Conservation (phyloP, 2,329 filamentous ascomycete genomes). For the Neonectria magnoliae region DNA sequence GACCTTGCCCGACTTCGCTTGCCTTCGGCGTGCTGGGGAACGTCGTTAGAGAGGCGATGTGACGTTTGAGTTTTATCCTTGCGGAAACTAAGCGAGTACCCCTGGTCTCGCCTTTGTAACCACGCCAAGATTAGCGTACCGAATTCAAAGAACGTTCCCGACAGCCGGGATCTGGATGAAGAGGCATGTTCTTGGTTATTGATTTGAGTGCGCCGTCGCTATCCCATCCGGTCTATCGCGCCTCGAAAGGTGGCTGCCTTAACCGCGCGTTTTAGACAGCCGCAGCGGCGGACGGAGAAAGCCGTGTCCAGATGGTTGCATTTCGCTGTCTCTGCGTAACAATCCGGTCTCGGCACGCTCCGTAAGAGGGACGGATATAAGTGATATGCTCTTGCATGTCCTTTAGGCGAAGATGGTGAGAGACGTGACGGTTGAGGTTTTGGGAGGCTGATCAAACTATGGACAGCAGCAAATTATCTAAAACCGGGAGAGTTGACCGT, state of each 20-base stretch:
- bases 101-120: background rate
- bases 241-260: background rate
- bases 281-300: background rate
- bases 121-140: constrained; percentile 1
- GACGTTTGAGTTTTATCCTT: background rate
- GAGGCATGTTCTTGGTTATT: background rate
- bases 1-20: background rate
- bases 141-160: constrained; percentile 2
- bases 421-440: background rate
- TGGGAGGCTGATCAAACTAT: background rate
- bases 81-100: background rate
- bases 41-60: constrained; percentile 7
- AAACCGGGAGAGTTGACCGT: too few relatives aligned
- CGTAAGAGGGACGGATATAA: background rate
- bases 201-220: background rate
- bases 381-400: background rate
- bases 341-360: background rate
- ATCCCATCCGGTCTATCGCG: background rate
- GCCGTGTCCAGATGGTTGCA: background rate
- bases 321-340: background rate
- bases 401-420: background rate
- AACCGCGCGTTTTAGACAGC: background rate
- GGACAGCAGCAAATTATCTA: too few relatives aligned
- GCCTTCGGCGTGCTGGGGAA: background rate
- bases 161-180: background rate